A percentile compares a stretch with the other conserved stretches of the same genome.
Conservation (phyloP, 2,329 filamentous ascomycete genomes). For the Fusarium sarcochroum region DNA sequence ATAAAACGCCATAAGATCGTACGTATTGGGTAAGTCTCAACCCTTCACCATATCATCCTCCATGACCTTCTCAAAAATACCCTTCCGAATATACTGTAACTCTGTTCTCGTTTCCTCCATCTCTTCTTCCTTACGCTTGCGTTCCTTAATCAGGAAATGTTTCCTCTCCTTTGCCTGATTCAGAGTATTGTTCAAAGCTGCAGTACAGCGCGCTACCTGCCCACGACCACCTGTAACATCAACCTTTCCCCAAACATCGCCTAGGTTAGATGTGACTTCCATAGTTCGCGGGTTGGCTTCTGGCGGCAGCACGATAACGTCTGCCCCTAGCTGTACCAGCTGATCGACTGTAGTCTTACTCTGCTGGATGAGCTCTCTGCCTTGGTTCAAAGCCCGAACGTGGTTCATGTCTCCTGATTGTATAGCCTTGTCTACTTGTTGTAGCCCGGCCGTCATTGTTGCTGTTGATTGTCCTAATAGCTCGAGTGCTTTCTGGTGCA, state of each 20-base stretch:
- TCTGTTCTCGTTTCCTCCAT: constrained; percentile 54
- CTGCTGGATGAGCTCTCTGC: constrained; percentile 21
- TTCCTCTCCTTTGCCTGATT: constrained; percentile 52
- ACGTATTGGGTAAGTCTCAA: constrained; percentile 1
- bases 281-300: constrained; percentile 61
- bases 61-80: constrained; percentile 50
- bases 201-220: constrained; percentile 55
- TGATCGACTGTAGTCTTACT: constrained; percentile 29
- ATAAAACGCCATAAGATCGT: neutral
- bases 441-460: constrained; percentile 53
- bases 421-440: constrained; percentile 59
- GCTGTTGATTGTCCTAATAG: constrained; percentile 57
- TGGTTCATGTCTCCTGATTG: constrained; percentile 51
- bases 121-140: constrained; percentile 49
- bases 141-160: constrained; percentile 49
- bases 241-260: constrained; percentile 65
- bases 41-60: constrained; percentile 17
- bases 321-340: constrained; percentile 28
- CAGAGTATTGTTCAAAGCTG: constrained; percentile 52
- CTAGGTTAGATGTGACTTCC: constrained; percentile 50
- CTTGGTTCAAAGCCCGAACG: constrained; percentile 29
- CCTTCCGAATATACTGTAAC: constrained; percentile 61
- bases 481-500: constrained; percentile 58
- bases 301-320: constrained; percentile 45
- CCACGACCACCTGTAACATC: constrained; percentile 62